Evolutionary conservation across 495 filamentous ascomycete species (phyloP).

Genomic region (Lasiosphaeria ovina): DNA sequence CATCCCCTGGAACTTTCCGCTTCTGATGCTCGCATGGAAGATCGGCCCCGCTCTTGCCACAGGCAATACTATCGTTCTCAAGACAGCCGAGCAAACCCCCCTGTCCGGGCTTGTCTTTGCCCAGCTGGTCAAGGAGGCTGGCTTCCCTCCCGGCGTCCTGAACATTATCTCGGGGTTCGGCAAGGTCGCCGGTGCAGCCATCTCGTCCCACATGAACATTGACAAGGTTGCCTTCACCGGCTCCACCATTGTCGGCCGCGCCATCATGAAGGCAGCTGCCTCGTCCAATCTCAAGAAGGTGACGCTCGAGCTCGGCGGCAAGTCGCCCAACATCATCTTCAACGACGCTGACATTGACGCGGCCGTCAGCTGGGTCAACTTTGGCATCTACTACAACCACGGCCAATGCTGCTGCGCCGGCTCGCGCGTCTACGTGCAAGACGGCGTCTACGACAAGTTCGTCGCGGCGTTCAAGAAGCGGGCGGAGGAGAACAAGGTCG

Average conservation of each 20-base stretch:
- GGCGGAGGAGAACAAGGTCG: conserved; percentile 77
- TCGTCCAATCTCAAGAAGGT: conserved; percentile 98
- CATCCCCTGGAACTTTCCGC: conserved; percentile 98
- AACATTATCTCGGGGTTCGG: conserved; percentile 96
- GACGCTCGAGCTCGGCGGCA: conserved; percentile 96
- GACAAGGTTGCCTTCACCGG: conserved; percentile 99
- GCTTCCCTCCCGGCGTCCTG: conserved; percentile 93
- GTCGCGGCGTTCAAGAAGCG: conserved; percentile 83
- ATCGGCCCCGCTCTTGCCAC: conserved; percentile 88
- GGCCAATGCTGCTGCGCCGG: conserved; percentile 98
- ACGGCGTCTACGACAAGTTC: conserved; percentile 95
- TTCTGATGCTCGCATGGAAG: conserved; percentile 98
- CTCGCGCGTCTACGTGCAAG: conserved; percentile 93
- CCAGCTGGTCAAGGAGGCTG: conserved; percentile 84
- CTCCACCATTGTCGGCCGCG: conserved; percentile 84
- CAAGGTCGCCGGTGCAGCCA: conserved; percentile 83
- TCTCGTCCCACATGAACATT: conserved; percentile 92
- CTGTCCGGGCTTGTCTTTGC: conserved; percentile 81
- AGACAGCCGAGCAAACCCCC: conserved; percentile 96
- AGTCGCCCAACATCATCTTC: conserved; percentile 98
- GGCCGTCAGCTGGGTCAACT: conserved; percentile 97
- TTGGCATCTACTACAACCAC: conserved; percentile 98
- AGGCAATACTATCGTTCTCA: conserved; percentile 87
- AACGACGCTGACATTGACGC: conserved; percentile 94
- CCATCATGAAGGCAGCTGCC: conserved; percentile 94